Base-by-base conservation (phyloP, 1,139 yeast genomes). In the Pichia sp. region DNA sequence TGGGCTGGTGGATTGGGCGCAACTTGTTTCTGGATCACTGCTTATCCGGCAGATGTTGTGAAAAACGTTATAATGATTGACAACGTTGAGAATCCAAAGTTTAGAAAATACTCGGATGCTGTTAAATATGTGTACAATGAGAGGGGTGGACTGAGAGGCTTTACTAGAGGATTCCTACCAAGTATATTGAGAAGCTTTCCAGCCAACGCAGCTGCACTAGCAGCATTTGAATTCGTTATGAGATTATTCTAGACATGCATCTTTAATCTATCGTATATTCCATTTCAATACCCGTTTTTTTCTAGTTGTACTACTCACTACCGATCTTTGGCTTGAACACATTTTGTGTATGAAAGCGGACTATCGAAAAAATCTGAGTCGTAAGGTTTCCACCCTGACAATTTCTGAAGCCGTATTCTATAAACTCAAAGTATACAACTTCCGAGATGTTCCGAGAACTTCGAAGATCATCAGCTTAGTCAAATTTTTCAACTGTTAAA, bases 1-100 rank as follows among this genome's bases (percentile, higher is more conserved):
- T 85, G 95, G 95, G 76, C 91, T 11, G 96, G 96, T 21, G 96
- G 96, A 0, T 64, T 85, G 37, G 75, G 88, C 10, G 91, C 93
- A 36, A 77, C 84, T 0, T 85, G 85, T 23, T 86, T 86, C 62
- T 88, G 96, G 96, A 73, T 83, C 25, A 77, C 84, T 35, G 96
- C 96, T 0, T 88, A 85, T 57, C 96, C 96, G 1, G 75, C 83
- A 1, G 96, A 88, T 59, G 95, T 88, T 20, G 81, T 86, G 17
- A 88, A 88, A 60, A 95, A 88, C 57, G 84, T 83, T 34, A 77
- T 88, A 46, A 77, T 88, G 79, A 84, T 89, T 4, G 94, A 85
- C 58, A 74, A 75, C 50, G 82, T 88, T 32, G 69, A 72, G 28
- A 69, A 75, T 45, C 93, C 93, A 48, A 74, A 73, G 53, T 81